Conservation (phyloP, 768 basidiomycete species). For the Obba rivulosa region DNA sequence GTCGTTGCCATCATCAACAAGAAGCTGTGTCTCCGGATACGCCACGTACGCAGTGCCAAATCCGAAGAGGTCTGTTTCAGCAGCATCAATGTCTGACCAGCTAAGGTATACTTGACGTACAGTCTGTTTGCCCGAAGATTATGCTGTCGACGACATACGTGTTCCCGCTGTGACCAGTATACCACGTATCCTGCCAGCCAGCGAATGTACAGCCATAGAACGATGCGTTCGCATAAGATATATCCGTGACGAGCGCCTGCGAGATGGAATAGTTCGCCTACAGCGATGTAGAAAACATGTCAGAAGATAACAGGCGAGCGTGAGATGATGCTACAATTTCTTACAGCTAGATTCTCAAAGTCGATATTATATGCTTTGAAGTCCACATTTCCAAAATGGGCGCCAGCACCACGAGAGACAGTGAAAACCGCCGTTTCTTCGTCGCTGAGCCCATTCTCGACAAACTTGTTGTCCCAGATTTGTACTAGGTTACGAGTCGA, state of each 20-base stretch:
- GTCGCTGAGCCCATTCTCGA: conserved; percentile 39
- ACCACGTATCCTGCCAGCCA: conserved; percentile 64
- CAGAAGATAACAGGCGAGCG: too few relatives aligned
- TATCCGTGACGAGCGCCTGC: conserved; percentile 57
- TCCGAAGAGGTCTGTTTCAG: conserved; percentile 43
- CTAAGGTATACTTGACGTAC: too few relatives aligned
- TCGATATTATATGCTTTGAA: conserved; percentile 66
- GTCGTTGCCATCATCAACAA: too few relatives aligned
- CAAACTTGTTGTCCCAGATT: conserved; percentile 45
- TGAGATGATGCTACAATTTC: too few relatives aligned
- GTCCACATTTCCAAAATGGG: conserved; percentile 47
- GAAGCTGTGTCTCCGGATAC: conserved; percentile 8
- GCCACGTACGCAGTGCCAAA: conserved; percentile 51
- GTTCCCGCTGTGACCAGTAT: conserved; percentile 51
- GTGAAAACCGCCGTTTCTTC: conserved; percentile 44
- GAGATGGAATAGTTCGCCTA: conserved; percentile 54
- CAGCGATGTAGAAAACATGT: too few relatives aligned
- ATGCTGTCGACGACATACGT: conserved; percentile 59
- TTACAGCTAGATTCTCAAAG: conserved; percentile 43
- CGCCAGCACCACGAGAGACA: conserved; percentile 25
- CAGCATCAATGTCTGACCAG: too few relatives aligned
- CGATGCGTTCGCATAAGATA: conserved; percentile 62
- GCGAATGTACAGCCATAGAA: conserved; percentile 61
- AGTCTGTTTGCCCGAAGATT: conserved; percentile 61
- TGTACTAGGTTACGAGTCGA: conserved; percentile 45